Conservation (phyloP, 2,329 filamentous ascomycete species). For the Paecilomyces formosus region DNA sequence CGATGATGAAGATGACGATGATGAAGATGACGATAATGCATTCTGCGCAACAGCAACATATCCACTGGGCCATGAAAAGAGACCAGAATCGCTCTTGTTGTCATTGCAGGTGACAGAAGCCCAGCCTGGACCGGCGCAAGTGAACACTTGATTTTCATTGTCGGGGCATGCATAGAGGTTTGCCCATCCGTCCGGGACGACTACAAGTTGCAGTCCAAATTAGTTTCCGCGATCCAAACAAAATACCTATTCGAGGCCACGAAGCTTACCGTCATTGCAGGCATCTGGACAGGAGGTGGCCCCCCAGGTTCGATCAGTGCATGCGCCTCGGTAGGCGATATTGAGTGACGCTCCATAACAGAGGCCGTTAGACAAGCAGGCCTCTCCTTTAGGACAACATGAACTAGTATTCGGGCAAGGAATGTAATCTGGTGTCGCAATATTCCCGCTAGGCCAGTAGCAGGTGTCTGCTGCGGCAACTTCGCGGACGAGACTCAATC, state of each 20-base stretch:
- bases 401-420: constrained; percentile 7
- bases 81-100: neutral
- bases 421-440: neutral
- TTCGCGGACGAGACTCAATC: neutral
- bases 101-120: constrained; percentile 2
- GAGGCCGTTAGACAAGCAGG: constrained; percentile 10
- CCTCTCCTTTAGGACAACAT: constrained; percentile 8
- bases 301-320: constrained; percentile 9
- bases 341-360: constrained; percentile 4
- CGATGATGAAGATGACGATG: neutral
- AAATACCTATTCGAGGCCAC: neutral
- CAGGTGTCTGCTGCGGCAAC: neutral
- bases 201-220: neutral
- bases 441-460: neutral
- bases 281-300: constrained; percentile 7
- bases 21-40: neutral
- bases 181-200: constrained; percentile 5
- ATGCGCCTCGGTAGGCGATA: constrained; percentile 9
- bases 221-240: neutral
- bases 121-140: constrained; percentile 6
- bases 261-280: constrained; percentile 6
- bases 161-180: constrained; percentile 8
- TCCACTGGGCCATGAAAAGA: neutral
- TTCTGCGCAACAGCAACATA: neutral
- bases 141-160: constrained; percentile 4